A percentile compares a stretch with the other conserved stretches of the same genome.
phyloP scores from a whole-genome alignment of 495 filamentous ascomycete genomes.

The Penicillium verhagenii region DNA sequence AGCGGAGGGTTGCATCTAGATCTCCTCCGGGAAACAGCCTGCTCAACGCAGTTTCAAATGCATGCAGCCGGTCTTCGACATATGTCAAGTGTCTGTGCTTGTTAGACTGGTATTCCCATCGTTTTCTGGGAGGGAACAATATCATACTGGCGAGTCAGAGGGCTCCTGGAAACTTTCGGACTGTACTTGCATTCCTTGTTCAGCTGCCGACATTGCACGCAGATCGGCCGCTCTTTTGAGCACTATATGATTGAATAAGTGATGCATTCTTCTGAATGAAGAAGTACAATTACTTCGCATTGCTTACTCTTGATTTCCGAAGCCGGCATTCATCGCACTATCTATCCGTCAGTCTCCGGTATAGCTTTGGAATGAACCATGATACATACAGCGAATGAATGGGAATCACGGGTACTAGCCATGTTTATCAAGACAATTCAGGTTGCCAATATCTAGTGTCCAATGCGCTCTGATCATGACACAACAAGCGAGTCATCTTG shows the following conservation, averaged over 20 bases:
- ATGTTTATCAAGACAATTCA: conserved; percentile 37
- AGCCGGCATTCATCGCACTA: conserved; percentile 53
- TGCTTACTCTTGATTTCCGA: conserved; percentile 47
- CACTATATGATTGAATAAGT: conserved; percentile 35
- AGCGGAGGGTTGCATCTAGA: conserved; percentile 45
- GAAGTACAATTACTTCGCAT: background rate
- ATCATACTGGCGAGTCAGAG: conserved; percentile 48
- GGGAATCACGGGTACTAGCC: conserved; percentile 48
- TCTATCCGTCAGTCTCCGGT: background rate
- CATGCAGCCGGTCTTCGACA: conserved; percentile 48
- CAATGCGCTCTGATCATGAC: conserved; percentile 38
- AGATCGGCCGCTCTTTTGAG: conserved; percentile 48
- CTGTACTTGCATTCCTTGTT: conserved; percentile 51
- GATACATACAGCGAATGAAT: conserved; percentile 47
- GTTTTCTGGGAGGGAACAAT: background rate
- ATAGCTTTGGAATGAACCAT: background rate
- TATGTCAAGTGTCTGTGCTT: conserved; percentile 46
- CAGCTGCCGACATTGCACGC: conserved; percentile 45
- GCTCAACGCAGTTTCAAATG: conserved; percentile 45
- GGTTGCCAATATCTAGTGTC: conserved; percentile 25
- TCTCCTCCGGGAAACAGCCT: conserved; percentile 47
- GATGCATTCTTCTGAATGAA: background rate
- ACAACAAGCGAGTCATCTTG: conserved; percentile 40
- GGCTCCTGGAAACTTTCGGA: conserved; percentile 46
- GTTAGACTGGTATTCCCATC: conserved; percentile 5